Percentiles rank a stretch among this genome's conserved stretches.
Conservation (phyloP, 2,329 filamentous ascomycete genomes). For the Colletotrichum viniferum region DNA sequence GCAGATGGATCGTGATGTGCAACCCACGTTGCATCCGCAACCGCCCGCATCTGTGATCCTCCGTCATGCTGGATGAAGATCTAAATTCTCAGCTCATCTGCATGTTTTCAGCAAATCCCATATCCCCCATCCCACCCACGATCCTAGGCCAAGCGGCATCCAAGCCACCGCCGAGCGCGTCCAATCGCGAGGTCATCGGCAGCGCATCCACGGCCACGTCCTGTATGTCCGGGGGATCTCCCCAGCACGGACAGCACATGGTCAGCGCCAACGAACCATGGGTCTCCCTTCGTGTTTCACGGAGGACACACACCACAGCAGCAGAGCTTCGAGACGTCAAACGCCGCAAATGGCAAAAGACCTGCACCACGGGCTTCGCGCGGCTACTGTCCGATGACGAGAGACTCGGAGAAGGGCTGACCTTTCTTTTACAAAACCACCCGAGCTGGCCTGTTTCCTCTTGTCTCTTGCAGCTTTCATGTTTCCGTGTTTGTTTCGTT, state of each 20-base stretch:
- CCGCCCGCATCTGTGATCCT: not conserved
- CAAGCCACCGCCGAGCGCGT: not conserved
- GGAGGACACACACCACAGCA: not conserved
- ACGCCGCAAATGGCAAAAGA: conserved; percentile 12
- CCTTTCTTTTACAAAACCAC: conserved; percentile 1
- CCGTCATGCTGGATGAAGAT: not conserved
- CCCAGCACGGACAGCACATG: conserved; percentile 12
- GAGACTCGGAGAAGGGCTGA: not conserved
- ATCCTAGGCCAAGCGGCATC: not conserved
- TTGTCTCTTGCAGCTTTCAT: not conserved
- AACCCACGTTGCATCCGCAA: not conserved
- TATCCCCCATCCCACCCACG: not conserved
- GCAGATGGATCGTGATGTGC: not conserved
- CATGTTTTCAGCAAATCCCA: not conserved
- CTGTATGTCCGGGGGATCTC: conserved; percentile 8
- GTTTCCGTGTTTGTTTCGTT: not conserved
- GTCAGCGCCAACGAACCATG: conserved; percentile 8
- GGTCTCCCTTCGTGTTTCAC: conserved; percentile 17
- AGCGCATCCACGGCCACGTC: not conserved
- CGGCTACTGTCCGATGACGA: conserved; percentile 2
- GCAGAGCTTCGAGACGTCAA: conserved; percentile 15
- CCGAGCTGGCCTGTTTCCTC: not conserved
- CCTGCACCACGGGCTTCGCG: not conserved
- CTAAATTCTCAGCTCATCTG: not conserved
- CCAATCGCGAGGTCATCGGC: conserved; percentile 5